Evolutionary conservation across 2,329 filamentous ascomycete genomes (phyloP), one percentile per base, ranked within the genome.

Genomic region (Sordariomycetes sp.): DNA sequence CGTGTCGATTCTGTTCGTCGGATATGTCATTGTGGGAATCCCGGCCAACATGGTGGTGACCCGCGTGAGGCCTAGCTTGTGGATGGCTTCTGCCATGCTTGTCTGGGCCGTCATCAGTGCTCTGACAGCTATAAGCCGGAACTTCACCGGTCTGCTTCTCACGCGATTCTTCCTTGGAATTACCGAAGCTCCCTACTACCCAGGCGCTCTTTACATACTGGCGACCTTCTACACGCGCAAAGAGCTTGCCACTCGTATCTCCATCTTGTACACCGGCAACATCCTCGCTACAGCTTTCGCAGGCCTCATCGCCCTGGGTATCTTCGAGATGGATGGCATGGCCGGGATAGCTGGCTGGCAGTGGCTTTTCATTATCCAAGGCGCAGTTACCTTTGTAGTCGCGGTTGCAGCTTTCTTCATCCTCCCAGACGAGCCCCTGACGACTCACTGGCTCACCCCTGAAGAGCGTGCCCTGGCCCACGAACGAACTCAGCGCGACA

Each of bases 21-120:
- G 46, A 11, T 48, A 48, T 21, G 43, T 48, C 5, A 23, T 48
- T 20, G 39, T 32, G 11, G 34, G 60, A 33, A 44, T 55, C 1
- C 54, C 54, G 5, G 54, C 48, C 36, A 59, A 56, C 38, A 41
- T 58, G 5, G 42, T 61, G 6, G 46, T 68, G 10, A 62, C 56
- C 26, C 61, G 60, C 40, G 51, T 66, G 16, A 54, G 58, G 3
- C 65, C 65, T 8, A 58, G 55, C 3, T 46, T 59, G 34, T 68
- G 66, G 25, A 41, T 50, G 6, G 38, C 42, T 4, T 30, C 32
- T 9, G 40, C 39, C 34, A 51, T 51, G 46, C 36, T 36, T 11
- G 39, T 39, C 6, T 50, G 47, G 48, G 50, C 46, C 4, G 35
- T 46, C 8, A 43, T 52, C 11, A 51, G 48, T 20, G 33, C 29